phyloP scores from a whole-genome alignment of 345 rosid species.

The Eucalyptus brandiana region DNA sequence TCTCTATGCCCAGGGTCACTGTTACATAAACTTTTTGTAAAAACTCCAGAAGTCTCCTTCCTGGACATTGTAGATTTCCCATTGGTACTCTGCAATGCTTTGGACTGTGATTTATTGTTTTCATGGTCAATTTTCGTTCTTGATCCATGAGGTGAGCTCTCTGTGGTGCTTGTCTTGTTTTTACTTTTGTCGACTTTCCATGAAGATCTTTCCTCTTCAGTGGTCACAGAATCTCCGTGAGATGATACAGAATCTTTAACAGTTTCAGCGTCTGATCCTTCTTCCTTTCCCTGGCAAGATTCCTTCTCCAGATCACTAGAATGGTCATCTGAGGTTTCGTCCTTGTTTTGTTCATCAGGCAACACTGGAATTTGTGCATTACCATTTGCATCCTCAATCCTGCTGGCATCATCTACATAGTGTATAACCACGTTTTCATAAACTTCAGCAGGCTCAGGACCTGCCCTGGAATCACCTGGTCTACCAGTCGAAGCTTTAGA shows the following conservation, averaged over 20 bases:
- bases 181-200: neutral
- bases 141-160: slow-evolving; percentile 4
- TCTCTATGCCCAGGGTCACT: slow-evolving; percentile 4
- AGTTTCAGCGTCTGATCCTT: slow-evolving; percentile 45
- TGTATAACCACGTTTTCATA: slow-evolving; percentile 44
- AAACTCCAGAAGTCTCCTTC: slow-evolving; percentile 18
- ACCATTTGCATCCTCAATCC: slow-evolving; percentile 16
- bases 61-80: slow-evolving; percentile 11
- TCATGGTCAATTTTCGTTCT: slow-evolving; percentile 7
- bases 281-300: slow-evolving; percentile 24
- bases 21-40: slow-evolving; percentile 6
- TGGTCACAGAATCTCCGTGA: slow-evolving; percentile 5
- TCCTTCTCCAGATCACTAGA: slow-evolving; percentile 34
- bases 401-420: slow-evolving; percentile 55
- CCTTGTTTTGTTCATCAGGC: slow-evolving; percentile 2
- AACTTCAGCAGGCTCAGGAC: slow-evolving; percentile 46
- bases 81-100: slow-evolving; percentile 2
- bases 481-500: slow-evolving; percentile 25
- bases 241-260: slow-evolving; percentile 44
- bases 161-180: slow-evolving; percentile 1
- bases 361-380: slow-evolving; percentile 4
- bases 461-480: slow-evolving; percentile 47
- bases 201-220: slow-evolving; percentile 26
- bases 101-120: slow-evolving; percentile 3
- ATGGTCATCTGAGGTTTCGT: slow-evolving; percentile 15